These are phyloP conservation scores for Arctium lappa DNA, from an alignment of 129 eudicot species.

Conservation along the genomic window DNA sequence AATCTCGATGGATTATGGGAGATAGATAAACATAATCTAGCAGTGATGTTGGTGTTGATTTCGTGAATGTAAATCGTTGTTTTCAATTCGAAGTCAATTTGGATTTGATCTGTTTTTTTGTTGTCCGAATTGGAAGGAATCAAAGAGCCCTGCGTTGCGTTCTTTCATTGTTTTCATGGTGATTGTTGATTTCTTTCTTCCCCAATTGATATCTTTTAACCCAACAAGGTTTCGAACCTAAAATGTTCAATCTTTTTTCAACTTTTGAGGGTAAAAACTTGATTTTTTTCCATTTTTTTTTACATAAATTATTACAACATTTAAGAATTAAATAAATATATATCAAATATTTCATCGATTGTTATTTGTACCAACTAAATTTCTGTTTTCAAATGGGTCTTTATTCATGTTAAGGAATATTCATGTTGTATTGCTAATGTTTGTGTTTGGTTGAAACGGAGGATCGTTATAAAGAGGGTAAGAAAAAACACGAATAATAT, in stretches of 20 bases:
- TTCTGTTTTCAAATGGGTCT: too few relatives aligned
- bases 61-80: not conserved
- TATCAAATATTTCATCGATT: too few relatives aligned
- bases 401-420: too few relatives aligned
- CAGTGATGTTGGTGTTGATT: not conserved
- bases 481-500: too few relatives aligned
- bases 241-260: not conserved
- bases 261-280: not conserved
- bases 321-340: too few relatives aligned
- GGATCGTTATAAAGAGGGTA: too few relatives aligned
- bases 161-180: not conserved
- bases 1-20: not conserved
- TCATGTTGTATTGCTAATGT: too few relatives aligned
- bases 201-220: not conserved
- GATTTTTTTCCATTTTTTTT: too few relatives aligned
- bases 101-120: conserved; percentile 9
- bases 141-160: not conserved
- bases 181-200: not conserved
- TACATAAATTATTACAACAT: not conserved
- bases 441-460: too few relatives aligned
- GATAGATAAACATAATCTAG: not conserved
- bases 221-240: not conserved
- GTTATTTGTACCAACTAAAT: too few relatives aligned
- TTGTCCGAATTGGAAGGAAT: not conserved
- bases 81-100: not conserved